Percentiles rank a stretch among this genome's conserved stretches.
Evolutionary conservation across 2,329 filamentous ascomycete genomes (phyloP).

Genomic region (Fusarium sp.): DNA sequence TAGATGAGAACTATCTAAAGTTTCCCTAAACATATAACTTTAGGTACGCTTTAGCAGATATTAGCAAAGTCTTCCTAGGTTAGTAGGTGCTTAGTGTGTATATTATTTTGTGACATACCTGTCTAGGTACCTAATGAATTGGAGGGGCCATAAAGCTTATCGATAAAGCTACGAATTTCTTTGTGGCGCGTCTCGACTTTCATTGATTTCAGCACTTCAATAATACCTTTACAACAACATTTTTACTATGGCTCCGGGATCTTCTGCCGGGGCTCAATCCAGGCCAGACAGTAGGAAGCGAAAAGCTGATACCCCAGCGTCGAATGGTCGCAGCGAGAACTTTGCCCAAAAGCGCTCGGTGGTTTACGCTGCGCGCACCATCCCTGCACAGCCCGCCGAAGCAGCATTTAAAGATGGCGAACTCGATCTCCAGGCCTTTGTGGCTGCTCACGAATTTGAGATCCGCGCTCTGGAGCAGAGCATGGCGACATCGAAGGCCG

Average conservation of each 20-base stretch:
- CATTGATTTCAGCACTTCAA: constrained; percentile 5
- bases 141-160: constrained; percentile 42
- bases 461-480: constrained; percentile 86
- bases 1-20: no score
- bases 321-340: constrained; percentile 46
- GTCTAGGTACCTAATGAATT: background rate
- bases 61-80: no score
- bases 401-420: constrained; percentile 76
- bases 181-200: constrained; percentile 11
- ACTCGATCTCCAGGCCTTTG: constrained; percentile 85
- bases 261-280: constrained; percentile 45
- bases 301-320: constrained; percentile 35
- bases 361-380: constrained; percentile 62
- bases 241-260: constrained; percentile 49
- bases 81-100: no score
- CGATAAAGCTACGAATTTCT: constrained; percentile 49
- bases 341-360: constrained; percentile 60
- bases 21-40: no score
- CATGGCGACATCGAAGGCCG: constrained; percentile 78
- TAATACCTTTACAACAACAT: constrained; percentile 1
- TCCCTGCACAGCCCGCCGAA: constrained; percentile 65
- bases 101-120: no score
- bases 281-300: constrained; percentile 48
- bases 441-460: constrained; percentile 88
- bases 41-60: no score